A percentile compares a stretch with the other conserved stretches of the same genome.
Conservation (phyloP, 2,329 filamentous ascomycete genomes). For the Botrytis squamosa region DNA sequence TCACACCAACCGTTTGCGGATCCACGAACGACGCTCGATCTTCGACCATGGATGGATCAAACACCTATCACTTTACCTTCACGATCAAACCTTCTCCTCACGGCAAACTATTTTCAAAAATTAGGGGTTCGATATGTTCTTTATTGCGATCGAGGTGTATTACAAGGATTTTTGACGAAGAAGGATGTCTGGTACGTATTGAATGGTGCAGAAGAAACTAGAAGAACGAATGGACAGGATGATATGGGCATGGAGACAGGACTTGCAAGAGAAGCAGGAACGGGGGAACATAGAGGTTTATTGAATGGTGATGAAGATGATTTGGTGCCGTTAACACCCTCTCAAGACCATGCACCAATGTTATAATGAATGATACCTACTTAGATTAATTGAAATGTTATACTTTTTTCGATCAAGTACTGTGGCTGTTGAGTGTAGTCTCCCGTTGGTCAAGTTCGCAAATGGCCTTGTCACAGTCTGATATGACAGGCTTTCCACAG, state of each 20-base stretch:
- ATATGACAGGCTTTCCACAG: not conserved
- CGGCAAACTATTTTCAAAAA: constrained; percentile 90
- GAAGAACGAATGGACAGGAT: constrained; percentile 42
- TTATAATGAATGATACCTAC: constrained; percentile 27
- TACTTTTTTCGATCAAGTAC: not conserved
- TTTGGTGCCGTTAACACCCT: constrained; percentile 28
- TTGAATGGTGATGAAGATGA: constrained; percentile 42
- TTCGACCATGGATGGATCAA: constrained; percentile 98
- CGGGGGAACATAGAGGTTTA: constrained; percentile 47
- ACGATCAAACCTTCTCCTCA: constrained; percentile 75
- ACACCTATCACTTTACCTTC: constrained; percentile 88
- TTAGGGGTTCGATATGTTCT: constrained; percentile 87
- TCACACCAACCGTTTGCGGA: constrained; percentile 79
- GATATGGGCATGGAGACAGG: constrained; percentile 40
- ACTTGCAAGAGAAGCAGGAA: constrained; percentile 42
- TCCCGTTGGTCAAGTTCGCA: not conserved
- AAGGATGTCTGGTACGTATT: constrained; percentile 96
- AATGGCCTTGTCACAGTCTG: not conserved
- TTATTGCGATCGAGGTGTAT: constrained; percentile 75
- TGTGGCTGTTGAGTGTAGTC: not conserved
- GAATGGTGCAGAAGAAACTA: constrained; percentile 69
- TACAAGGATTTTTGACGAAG: constrained; percentile 89
- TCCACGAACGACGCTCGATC: constrained; percentile 74
- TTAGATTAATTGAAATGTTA: not conserved
- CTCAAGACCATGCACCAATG: constrained; percentile 28